Evolutionary conservation across 805 yeast species (phyloP).

Genomic region (Yarrowia sp.): DNA sequence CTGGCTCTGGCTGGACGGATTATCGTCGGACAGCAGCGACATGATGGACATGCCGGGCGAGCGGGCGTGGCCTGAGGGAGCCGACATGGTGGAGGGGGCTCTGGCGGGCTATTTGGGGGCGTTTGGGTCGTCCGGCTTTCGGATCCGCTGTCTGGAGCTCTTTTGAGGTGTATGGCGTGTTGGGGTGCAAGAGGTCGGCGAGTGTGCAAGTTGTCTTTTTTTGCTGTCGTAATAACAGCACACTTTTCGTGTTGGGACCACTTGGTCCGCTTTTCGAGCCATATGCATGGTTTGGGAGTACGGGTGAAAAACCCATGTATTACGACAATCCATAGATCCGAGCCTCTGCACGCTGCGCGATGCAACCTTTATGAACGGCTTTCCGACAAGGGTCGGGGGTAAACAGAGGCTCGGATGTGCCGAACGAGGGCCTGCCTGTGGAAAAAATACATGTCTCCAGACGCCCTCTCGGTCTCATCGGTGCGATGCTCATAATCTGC

Average conservation of each 20-base stretch:
- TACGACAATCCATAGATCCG: neutral
- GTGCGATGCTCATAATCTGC: neutral
- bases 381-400: too few species aligned
- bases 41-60: conserved; percentile 26
- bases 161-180: neutral
- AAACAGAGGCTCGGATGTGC: too few species aligned
- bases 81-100: neutral
- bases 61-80: conserved; percentile 13
- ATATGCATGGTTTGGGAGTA: conserved; percentile 14
- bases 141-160: too few species aligned
- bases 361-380: too few species aligned
- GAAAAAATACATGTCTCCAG: too few species aligned
- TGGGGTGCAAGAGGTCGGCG: neutral
- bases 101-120: too few species aligned
- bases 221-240: conserved; percentile 16
- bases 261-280: neutral
- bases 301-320: too few species aligned
- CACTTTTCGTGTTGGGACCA: conserved; percentile 18
- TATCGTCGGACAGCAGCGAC: conserved; percentile 21
- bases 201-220: neutral
- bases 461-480: too few species aligned
- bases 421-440: too few species aligned
- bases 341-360: too few species aligned
- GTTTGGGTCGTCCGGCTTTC: too few species aligned
- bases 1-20: conserved; percentile 1